phyloP scores from a whole-genome alignment of 371 early-diverging fungal species.

The Furculomyces boomerangus region DNA sequence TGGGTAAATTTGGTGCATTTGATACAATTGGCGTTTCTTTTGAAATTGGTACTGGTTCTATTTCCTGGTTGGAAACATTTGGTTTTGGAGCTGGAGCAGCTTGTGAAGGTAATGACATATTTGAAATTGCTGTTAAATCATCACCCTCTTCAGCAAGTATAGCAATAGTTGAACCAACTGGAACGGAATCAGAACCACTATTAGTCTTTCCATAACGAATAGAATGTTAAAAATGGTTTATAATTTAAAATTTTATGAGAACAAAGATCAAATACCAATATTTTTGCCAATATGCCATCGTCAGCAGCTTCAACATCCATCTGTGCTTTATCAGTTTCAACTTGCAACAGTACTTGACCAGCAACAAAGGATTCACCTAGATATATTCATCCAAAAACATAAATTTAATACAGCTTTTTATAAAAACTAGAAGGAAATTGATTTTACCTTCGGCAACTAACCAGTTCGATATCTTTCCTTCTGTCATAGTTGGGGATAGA shows the following conservation, averaged over 20 bases:
- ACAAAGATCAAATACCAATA: conserved; percentile 34
- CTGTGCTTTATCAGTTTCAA: conserved; percentile 95
- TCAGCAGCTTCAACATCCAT: conserved; percentile 94
- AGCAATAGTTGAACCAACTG: conserved; percentile 55
- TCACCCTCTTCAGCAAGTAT: conserved; percentile 80
- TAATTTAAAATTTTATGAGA: background rate
- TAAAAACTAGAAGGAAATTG: background rate
- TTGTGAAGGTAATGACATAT: conserved; percentile 39
- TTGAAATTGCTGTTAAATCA: conserved; percentile 58
- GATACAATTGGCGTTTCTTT: background rate
- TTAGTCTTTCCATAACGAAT: too few species aligned
- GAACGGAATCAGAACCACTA: conserved; percentile 35
- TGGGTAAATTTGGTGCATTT: background rate
- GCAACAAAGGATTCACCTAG: conserved; percentile 63
- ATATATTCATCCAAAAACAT: conserved; percentile 1
- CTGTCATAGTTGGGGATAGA: conserved; percentile 94
- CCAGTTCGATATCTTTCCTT: conserved; percentile 84
- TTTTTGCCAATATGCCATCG: conserved; percentile 85
- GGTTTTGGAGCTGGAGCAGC: background rate
- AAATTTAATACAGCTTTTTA: background rate
- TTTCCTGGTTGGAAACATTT: background rate
- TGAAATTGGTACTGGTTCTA: background rate
- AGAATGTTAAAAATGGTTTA: too few species aligned
- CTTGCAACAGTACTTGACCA: conserved; percentile 68
- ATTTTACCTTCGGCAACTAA: conserved; percentile 62